These are phyloP conservation scores for Salix suchowensis DNA, from an alignment of 345 rosid genomes.

Conservation along the genomic window DNA sequence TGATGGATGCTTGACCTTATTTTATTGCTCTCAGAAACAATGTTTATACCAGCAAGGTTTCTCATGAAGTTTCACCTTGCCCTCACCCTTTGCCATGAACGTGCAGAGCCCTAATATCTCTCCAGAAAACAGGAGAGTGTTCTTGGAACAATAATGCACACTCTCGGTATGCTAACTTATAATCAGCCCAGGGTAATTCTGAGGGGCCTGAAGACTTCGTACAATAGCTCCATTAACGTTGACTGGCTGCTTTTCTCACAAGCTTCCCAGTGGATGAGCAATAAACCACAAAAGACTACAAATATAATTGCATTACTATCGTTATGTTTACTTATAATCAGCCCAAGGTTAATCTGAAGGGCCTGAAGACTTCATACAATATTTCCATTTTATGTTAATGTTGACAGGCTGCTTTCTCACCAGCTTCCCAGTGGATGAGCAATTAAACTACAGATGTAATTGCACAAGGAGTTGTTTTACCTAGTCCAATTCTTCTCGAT, in stretches of 20 bases:
- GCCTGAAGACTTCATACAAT: background rate
- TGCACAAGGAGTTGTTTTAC: background rate
- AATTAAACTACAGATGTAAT: background rate
- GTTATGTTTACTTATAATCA: background rate
- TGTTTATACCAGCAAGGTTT: background rate
- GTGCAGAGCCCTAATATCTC: background rate
- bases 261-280: no score
- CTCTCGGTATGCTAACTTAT: background rate
- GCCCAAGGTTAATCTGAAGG: background rate
- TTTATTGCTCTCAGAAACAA: no score
- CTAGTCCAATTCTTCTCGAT: constrained; percentile 7
- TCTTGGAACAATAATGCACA: background rate
- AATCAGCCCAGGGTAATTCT: no score
- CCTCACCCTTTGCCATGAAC: background rate
- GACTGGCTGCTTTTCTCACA: no score
- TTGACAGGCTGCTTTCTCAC: background rate
- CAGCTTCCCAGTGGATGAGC: constrained; percentile 1
- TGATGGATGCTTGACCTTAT: no score
- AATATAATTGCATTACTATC: background rate
- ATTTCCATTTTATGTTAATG: background rate
- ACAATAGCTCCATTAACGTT: no score
- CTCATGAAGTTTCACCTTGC: background rate
- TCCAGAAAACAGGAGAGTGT: background rate
- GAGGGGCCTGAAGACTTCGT: no score
- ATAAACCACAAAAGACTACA: no score